These are phyloP conservation scores for Neopestalotiopsis sp. DNA, from an alignment of 2,329 filamentous ascomycete genomes.

Conservation along the genomic window DNA sequence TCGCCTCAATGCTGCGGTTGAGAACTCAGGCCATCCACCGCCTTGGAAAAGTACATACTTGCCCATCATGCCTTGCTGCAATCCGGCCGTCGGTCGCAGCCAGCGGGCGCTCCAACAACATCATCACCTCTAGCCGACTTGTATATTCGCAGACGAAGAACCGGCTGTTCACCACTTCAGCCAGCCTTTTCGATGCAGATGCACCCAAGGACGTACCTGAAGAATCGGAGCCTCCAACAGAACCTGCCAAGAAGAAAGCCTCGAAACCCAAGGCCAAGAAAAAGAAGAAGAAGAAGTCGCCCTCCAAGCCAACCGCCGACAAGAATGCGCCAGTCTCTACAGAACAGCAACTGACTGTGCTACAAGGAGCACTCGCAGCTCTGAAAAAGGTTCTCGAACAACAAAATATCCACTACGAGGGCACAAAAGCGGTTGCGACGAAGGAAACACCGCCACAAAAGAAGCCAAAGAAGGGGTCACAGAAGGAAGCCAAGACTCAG, in stretches of 20 bases:
- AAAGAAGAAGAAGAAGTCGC: constrained; percentile 24
- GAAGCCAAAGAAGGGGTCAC: not conserved
- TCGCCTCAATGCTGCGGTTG: constrained; percentile 40
- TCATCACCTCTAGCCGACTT: not conserved
- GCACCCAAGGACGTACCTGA: not conserved
- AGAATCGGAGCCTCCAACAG: not conserved
- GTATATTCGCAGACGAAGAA: not conserved
- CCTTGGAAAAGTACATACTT: constrained; percentile 33
- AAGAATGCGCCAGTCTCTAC: constrained; percentile 18
- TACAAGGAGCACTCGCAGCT: constrained; percentile 42
- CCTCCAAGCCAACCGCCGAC: constrained; percentile 15
- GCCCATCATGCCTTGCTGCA: constrained; percentile 32
- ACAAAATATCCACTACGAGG: constrained; percentile 35
- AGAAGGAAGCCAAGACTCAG: not conserved
- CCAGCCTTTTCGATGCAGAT: not conserved
- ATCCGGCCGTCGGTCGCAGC: constrained; percentile 8
- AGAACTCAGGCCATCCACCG: constrained; percentile 31
- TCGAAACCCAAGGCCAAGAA: constrained; percentile 13
- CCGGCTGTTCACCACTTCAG: not conserved
- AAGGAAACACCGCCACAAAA: constrained; percentile 13
- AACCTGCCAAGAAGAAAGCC: not conserved
- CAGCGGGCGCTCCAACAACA: not conserved
- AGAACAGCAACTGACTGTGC: constrained; percentile 35
- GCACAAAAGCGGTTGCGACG: not conserved
- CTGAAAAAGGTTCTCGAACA: constrained; percentile 42